Base-by-base conservation (phyloP, 352 stramenopile species). In the Globisporangium nodosum region DNA sequence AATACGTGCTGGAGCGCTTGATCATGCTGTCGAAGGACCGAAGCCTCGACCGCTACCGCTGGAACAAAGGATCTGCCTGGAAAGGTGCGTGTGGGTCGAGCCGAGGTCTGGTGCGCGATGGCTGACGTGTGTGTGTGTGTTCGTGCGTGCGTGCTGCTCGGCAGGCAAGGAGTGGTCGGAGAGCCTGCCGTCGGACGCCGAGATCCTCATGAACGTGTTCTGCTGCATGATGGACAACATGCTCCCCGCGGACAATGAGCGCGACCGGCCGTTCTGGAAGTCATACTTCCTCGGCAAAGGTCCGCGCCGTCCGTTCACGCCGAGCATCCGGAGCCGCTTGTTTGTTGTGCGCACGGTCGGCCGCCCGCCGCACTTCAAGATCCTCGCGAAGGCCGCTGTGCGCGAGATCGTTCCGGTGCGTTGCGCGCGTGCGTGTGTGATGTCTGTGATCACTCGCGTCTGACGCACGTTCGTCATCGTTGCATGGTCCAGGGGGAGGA, bases 141-240 rank as follows among this genome's bases (percentile, higher is more conserved):
- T 5, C 20, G 12, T 39, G 5, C 53, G 49, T 12, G 33, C 8
- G 7, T 37, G 21, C 20, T 57, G 20, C 16, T n/a, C 27, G 5
- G 30, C n/a, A 76, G 76, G 85, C 42, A 94, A 94, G 63, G 76
- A 89, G 51, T 94, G 85, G 85, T 84, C 75, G 18, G 82, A 92
- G 50, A 77, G 62, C 54, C 58, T 94, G 52, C 85, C 85, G 33
- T 85, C 85, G 33, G 85, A 94, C 45, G 75, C 82, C 8, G 85
- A 94, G 61, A 90, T 94, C 58, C 52, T 94, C 20, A 92, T 94
- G 82, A 94, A 94, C 63, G 80, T 87, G 21, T 92, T 94, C 45
- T 92, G 82, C 65, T 92, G 82, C 60, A 81, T 94, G 73, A 80
- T 94, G 73, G 85, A 94, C 71, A 92, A 94, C 62, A 81, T 90